phyloP scores from a whole-genome alignment of 2,329 filamentous ascomycete species.

The Calonectria pseudoreteaudii region DNA sequence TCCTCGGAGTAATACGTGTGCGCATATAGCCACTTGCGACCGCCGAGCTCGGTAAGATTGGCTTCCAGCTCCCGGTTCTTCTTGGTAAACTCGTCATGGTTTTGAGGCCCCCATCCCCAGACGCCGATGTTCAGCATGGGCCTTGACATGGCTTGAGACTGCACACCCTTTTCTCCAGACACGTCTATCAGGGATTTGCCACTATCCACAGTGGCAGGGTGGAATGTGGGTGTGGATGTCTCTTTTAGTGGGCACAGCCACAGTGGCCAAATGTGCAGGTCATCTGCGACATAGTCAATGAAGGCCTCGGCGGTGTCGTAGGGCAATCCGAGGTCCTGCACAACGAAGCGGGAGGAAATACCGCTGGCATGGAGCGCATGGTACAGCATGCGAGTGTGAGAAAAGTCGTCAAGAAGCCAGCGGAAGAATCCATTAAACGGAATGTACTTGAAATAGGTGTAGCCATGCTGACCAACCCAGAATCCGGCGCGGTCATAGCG shows the following conservation, averaged over 20 bases:
- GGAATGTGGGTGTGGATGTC: conserved; percentile 37
- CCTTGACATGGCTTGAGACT: conserved; percentile 12
- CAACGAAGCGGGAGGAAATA: conserved; percentile 65
- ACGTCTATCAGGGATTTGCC: fast-evolving
- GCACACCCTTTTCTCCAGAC: neutral
- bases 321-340: conserved; percentile 73
- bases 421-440: conserved; percentile 72
- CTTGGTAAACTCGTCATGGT: conserved; percentile 64
- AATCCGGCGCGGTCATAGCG: conserved; percentile 74
- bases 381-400: conserved; percentile 72
- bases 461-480: conserved; percentile 72
- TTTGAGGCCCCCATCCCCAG: conserved; percentile 77
- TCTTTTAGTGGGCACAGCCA: conserved; percentile 44
- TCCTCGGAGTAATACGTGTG: conserved; percentile 79
- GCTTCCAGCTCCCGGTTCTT: conserved; percentile 76
- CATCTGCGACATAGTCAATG: conserved; percentile 42
- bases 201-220: conserved; percentile 8
- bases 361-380: conserved; percentile 71
- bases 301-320: conserved; percentile 55
- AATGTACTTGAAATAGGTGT: conserved; percentile 58
- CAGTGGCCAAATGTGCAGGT: conserved; percentile 43
- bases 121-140: conserved; percentile 71
- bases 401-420: conserved; percentile 69
- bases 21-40: conserved; percentile 86
- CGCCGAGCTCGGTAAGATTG: conserved; percentile 72